These are phyloP conservation scores for Tetradesmus lagerheimii DNA, from an alignment of 139 green algal species.

Conservation along the genomic window DNA sequence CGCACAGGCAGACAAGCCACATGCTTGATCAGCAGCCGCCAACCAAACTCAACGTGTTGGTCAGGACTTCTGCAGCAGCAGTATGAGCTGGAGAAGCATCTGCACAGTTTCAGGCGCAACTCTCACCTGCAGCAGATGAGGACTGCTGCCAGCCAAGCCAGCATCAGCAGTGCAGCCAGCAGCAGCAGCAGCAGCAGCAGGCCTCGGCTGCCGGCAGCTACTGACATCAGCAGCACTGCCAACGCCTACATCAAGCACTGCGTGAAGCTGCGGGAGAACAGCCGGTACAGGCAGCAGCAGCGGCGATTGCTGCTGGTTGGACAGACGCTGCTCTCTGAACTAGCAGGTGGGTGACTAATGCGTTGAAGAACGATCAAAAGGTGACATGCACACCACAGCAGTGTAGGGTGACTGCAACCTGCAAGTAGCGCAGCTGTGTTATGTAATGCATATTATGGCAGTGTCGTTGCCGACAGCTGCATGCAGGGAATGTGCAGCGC, in stretches of 20 bases:
- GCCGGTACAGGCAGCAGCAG: slow-evolving; percentile 58
- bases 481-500: no score
- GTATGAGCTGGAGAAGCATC: not conserved
- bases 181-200: slow-evolving; percentile 28
- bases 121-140: not conserved
- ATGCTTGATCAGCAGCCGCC: not conserved
- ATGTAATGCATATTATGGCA: not conserved
- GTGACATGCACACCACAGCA: not conserved
- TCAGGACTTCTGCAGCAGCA: not conserved
- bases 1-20: not conserved
- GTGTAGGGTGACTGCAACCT: not conserved
- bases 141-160: not conserved
- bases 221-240: slow-evolving; percentile 53
- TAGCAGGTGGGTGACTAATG: slow-evolving; percentile 42
- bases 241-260: slow-evolving; percentile 84
- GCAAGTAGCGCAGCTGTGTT: not conserved
- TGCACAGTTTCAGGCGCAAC: not conserved
- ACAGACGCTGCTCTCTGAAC: slow-evolving; percentile 58
- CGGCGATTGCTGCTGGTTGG: slow-evolving; percentile 64
- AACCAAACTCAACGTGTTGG: not conserved
- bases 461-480: not conserved
- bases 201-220: slow-evolving; percentile 9
- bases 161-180: not conserved
- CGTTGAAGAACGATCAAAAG: no score
- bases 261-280: slow-evolving; percentile 66